Evolutionary conservation across 495 filamentous ascomycete species (phyloP), one percentile per base, ranked within the genome.

Genomic region (Choiromyces venosus): DNA sequence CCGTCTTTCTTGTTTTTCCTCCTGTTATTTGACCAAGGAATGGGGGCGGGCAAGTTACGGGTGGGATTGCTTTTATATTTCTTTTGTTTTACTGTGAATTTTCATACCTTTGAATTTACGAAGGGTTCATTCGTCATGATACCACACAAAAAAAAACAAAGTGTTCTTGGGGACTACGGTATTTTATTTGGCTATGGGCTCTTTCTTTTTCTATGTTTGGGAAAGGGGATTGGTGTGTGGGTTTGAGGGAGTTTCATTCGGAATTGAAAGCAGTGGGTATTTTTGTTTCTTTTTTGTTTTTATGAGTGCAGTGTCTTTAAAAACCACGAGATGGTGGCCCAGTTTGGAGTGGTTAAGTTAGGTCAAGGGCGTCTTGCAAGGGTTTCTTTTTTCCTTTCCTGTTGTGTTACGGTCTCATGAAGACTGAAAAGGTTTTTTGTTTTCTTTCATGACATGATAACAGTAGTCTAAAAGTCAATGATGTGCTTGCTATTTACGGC

Each of bases 181-280:
- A 3, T 52, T 35, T 16, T 38, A 44, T 52, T 25, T 14, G 19
- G n/a, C 61, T 73, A 65, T 70, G 37, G 25, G 36, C 35, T 69
- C 33, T 37, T 42, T 64, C 18, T 71, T 67, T 77, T 44, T 70
- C 52, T 61, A 70, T 78, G 25, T 73, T 74, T 67, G 68, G 61
- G 36, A 74, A 70, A 42, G 42, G 66, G 65, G 67, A 69, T 75
- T 61, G 73, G 66, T 75, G 65, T 44, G 40, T 75, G 65, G 66
- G 40, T n/a, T 75, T 75, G 65, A 77, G 35, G 36, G 66, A 21
- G 66, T 67, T 67, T 67, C 36, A 67, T 67, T 36, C 8, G 35
- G 36, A 8, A 29, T 39, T 67, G 66, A 40, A 40, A 37, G 68
- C 65, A 65, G 65, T 36, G 65, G 71, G 36, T 68, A 19, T 44